Evolutionary conservation across 768 basidiomycete genomes (phyloP).

Genomic region (Auricularia sp.): DNA sequence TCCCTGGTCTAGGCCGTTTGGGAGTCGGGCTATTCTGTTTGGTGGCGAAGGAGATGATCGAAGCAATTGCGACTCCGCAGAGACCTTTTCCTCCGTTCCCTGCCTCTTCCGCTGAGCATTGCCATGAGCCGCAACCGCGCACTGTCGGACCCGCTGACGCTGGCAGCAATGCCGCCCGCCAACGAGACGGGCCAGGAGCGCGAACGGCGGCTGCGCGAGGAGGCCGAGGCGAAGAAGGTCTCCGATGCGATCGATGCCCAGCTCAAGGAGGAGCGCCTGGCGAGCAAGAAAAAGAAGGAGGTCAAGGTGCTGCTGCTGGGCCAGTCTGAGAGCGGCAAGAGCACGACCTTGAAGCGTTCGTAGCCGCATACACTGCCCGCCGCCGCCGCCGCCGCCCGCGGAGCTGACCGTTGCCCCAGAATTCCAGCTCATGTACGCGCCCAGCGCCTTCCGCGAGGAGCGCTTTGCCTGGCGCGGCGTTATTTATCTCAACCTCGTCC

Average conservation of each 20-base stretch:
- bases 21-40: no score
- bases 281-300: conserved; percentile 48
- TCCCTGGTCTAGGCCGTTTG: no score
- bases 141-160: conserved; percentile 65
- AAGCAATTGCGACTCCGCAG: background rate
- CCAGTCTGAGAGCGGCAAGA: conserved; percentile 86
- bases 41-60: no score
- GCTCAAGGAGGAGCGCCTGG: conserved; percentile 55
- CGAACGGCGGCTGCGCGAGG: conserved; percentile 52
- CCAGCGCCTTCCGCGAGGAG: conserved; percentile 67
- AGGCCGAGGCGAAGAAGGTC: conserved; percentile 61
- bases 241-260: conserved; percentile 74
- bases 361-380: conserved; percentile 1
- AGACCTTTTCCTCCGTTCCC: background rate
- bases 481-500: conserved; percentile 80
- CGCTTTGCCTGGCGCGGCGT: conserved; percentile 80
- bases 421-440: conserved; percentile 74
- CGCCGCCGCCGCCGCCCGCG: conserved; percentile 7
- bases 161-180: conserved; percentile 55
- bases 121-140: conserved; percentile 38
- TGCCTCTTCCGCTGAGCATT: conserved; percentile 19
- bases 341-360: conserved; percentile 49
- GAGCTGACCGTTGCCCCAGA: conserved; percentile 32
- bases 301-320: conserved; percentile 74
- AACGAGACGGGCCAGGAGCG: conserved; percentile 63